phyloP scores from a whole-genome alignment of 805 yeast genomes.

The Metschnikowia continentalis region DNA sequence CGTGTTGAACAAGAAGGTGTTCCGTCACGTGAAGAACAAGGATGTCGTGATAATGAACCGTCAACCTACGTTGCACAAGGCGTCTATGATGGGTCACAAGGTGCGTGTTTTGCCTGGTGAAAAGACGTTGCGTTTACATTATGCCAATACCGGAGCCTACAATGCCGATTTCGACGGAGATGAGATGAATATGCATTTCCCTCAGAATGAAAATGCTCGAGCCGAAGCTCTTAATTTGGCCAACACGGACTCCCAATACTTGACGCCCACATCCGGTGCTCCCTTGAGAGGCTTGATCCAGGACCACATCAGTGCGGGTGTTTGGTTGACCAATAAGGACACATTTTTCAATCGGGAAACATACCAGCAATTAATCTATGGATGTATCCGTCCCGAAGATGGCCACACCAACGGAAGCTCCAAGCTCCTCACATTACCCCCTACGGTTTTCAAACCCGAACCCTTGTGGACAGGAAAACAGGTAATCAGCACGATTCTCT shows the following conservation, averaged over 20 bases:
- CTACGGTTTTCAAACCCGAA: conserved; percentile 80
- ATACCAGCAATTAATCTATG: conserved; percentile 91
- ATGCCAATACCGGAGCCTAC: conserved; percentile 98
- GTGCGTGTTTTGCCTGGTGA: conserved; percentile 97
- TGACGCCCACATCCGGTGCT: conserved; percentile 97
- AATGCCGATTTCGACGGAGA: conserved; percentile 99
- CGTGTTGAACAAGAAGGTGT: conserved; percentile 85
- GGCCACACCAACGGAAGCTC: conserved; percentile 78
- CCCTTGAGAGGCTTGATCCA: conserved; percentile 98
- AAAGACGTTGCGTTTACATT: conserved; percentile 92
- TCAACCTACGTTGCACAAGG: conserved; percentile 98
- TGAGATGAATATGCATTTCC: conserved; percentile 99
- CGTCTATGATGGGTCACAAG: conserved; percentile 99
- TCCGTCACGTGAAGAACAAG: conserved; percentile 87
- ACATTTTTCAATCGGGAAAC: conserved; percentile 84
- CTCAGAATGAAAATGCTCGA: conserved; percentile 94
- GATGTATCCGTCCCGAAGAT: conserved; percentile 95
- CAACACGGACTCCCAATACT: conserved; percentile 93
- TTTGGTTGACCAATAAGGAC: conserved; percentile 94
- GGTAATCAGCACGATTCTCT: conserved; percentile 83
- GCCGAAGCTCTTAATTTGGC: conserved; percentile 95
- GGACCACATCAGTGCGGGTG: conserved; percentile 98
- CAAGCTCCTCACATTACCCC: conserved; percentile 75
- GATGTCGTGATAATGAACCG: conserved; percentile 98
- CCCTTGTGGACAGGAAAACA: conserved; percentile 99